Conservation (phyloP, 768 basidiomycete species). For the Agaricus sinodeliciosus region DNA sequence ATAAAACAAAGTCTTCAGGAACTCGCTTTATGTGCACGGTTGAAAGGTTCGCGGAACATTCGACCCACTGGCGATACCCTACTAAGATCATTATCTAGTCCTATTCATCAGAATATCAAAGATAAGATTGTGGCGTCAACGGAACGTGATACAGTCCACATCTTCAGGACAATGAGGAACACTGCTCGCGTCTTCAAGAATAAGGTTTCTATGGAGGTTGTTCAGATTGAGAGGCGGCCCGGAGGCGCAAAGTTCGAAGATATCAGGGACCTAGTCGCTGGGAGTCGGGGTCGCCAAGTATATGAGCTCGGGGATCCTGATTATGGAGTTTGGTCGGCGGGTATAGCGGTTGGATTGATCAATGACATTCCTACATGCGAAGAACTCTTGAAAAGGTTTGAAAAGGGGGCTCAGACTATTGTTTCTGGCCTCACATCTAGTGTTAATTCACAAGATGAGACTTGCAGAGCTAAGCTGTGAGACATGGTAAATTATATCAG, state of each 20-base stretch:
- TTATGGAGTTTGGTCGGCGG: conserved; percentile 80
- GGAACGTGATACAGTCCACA: conserved; percentile 82
- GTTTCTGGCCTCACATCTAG: conserved; percentile 40
- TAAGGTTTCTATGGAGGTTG: conserved; percentile 76
- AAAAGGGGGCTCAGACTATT: conserved; percentile 67
- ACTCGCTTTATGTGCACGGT: conserved; percentile 92
- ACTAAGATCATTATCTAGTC: conserved; percentile 31
- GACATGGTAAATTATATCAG: neutral
- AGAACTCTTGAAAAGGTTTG: conserved; percentile 60
- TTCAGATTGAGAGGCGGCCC: conserved; percentile 71
- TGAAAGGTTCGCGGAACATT: conserved; percentile 47
- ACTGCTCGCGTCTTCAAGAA: conserved; percentile 88
- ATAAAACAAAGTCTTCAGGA: conserved; percentile 26
- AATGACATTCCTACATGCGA: conserved; percentile 81
- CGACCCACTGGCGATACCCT: conserved; percentile 53
- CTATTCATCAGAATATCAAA: conserved; percentile 88
- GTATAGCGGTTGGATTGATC: conserved; percentile 63
- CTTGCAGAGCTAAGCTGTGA: conserved; percentile 33
- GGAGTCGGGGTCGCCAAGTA: conserved; percentile 60
- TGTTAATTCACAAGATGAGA: conserved; percentile 12
- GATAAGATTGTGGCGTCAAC: conserved; percentile 78
- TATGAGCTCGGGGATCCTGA: conserved; percentile 84
- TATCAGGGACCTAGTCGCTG: conserved; percentile 68
- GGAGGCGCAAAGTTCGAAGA: conserved; percentile 89
- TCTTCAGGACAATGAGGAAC: conserved; percentile 83